Evolutionary conservation across 495 filamentous ascomycete species (phyloP).

Genomic region (Cryomyces antarcticus): DNA sequence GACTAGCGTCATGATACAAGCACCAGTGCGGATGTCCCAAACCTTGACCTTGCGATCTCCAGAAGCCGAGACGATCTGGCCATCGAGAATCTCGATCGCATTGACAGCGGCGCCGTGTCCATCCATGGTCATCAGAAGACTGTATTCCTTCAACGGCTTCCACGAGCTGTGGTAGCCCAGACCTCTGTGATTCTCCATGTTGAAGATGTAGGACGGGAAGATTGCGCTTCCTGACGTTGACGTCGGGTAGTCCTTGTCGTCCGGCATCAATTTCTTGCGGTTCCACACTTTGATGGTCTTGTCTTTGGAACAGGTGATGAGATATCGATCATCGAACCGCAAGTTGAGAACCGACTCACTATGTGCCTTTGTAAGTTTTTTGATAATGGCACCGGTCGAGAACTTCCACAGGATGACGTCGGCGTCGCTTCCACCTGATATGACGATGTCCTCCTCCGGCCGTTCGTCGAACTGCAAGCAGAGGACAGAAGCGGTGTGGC

Average conservation of each 20-base stretch:
- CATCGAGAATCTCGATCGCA: conserved; percentile 72
- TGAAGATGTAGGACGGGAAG: conserved; percentile 33
- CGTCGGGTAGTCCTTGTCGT: conserved; percentile 22
- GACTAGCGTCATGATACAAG: conserved; percentile 51
- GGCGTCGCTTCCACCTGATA: conserved; percentile 83
- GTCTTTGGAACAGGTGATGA: conserved; percentile 95
- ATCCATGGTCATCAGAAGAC: conserved; percentile 54
- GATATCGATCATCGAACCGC: conserved; percentile 70
- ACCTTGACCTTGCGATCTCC: conserved; percentile 82
- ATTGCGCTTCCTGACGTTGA: conserved; percentile 9
- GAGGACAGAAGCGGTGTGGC: conserved; percentile 71
- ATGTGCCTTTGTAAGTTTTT: conserved; percentile 56
- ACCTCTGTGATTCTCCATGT: conserved; percentile 15
- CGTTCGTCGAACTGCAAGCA: conserved; percentile 95
- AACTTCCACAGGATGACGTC: conserved; percentile 84
- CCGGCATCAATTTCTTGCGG: conserved; percentile 44
- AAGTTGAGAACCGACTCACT: conserved; percentile 87
- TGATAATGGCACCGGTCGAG: conserved; percentile 64
- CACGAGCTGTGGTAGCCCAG: conserved; percentile 22
- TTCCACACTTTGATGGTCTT: conserved; percentile 93
- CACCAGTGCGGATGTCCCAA: conserved; percentile 72
- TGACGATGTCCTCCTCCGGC: conserved; percentile 71
- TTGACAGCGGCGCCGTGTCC: conserved; percentile 89
- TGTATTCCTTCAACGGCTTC: conserved; percentile 37
- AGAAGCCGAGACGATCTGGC: conserved; percentile 81